These are phyloP conservation scores for Pontederia crassipes DNA, from an alignment of 176 grass and related monocot species.

Conservation along the genomic window DNA sequence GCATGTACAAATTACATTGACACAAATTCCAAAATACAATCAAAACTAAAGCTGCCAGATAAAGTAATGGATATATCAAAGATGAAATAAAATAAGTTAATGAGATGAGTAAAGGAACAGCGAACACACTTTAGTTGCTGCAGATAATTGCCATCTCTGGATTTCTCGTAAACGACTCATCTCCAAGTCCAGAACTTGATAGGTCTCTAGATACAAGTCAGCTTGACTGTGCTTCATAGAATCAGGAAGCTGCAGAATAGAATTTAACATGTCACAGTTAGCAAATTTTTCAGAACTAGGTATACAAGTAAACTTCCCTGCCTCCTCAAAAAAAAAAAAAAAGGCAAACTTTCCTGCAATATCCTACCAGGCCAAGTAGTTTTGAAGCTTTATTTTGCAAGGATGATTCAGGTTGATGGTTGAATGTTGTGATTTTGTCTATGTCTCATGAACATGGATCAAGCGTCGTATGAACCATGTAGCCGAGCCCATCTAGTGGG, in stretches of 20 bases:
- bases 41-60: too few relatives aligned
- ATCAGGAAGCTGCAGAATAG: slow-evolving; percentile 71
- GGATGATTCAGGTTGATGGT: too few relatives aligned
- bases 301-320: background rate
- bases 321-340: too few relatives aligned
- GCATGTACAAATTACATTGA: too few relatives aligned
- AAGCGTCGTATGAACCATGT: too few relatives aligned
- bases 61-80: background rate
- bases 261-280: background rate
- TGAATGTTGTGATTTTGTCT: too few relatives aligned
- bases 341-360: too few relatives aligned
- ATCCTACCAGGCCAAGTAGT: too few relatives aligned
- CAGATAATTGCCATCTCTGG: slow-evolving; percentile 98
- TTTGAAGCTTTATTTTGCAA: too few relatives aligned
- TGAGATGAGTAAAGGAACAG: slow-evolving; percentile 12
- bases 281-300: background rate
- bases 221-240: slow-evolving; percentile 99
- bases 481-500: too few relatives aligned
- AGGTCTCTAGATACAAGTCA: slow-evolving; percentile 89
- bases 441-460: too few relatives aligned
- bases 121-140: slow-evolving; percentile 79
- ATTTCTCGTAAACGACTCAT: slow-evolving; percentile 99
- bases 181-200: slow-evolving; percentile 94
- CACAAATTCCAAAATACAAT: too few relatives aligned
- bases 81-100: background rate